Conservation (phyloP, 768 basidiomycete species). For the Lactarius akahatsu region DNA sequence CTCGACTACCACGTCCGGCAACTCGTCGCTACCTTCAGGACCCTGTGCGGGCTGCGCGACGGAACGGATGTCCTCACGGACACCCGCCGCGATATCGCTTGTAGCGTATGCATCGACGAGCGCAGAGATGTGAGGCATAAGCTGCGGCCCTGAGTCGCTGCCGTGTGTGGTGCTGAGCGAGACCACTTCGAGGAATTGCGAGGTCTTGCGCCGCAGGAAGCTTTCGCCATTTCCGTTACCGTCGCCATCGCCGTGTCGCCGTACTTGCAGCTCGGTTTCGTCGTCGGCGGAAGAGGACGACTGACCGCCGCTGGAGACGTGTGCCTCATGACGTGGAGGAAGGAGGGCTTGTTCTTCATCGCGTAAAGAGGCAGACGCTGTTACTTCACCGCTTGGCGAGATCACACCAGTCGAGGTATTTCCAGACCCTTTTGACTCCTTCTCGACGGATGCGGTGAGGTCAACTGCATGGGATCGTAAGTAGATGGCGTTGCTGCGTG, state of each 20-base stretch:
- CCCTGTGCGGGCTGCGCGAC: conserved; percentile 37
- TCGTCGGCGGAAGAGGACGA: conserved; percentile 40
- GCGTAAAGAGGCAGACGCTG: conserved; percentile 40
- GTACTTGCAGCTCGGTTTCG: conserved; percentile 54
- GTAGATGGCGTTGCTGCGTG: neutral
- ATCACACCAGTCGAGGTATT: conserved; percentile 34
- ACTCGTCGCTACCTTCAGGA: conserved; percentile 41
- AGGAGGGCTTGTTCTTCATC: conserved; percentile 71
- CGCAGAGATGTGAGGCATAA: conserved; percentile 59
- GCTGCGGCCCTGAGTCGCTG: conserved; percentile 34
- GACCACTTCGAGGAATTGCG: conserved; percentile 66
- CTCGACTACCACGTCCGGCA: conserved; percentile 70
- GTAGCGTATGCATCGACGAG: conserved; percentile 72
- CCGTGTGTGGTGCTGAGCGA: conserved; percentile 36
- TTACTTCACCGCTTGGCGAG: conserved; percentile 38
- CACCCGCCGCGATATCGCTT: conserved; percentile 62
- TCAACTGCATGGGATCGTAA: conserved; percentile 39
- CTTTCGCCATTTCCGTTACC: conserved; percentile 39
- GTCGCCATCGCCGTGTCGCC: conserved; percentile 43
- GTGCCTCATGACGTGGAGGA: neutral
- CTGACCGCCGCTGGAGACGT: conserved; percentile 27
- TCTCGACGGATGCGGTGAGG: conserved; percentile 45
- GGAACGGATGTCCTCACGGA: conserved; percentile 61
- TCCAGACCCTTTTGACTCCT: conserved; percentile 39
- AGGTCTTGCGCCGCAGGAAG: conserved; percentile 70